Percentiles rank a stretch among this genome's conserved stretches.
Conservation (phyloP, 2,329 filamentous ascomycete genomes). For the Hypoxylon sp. region DNA sequence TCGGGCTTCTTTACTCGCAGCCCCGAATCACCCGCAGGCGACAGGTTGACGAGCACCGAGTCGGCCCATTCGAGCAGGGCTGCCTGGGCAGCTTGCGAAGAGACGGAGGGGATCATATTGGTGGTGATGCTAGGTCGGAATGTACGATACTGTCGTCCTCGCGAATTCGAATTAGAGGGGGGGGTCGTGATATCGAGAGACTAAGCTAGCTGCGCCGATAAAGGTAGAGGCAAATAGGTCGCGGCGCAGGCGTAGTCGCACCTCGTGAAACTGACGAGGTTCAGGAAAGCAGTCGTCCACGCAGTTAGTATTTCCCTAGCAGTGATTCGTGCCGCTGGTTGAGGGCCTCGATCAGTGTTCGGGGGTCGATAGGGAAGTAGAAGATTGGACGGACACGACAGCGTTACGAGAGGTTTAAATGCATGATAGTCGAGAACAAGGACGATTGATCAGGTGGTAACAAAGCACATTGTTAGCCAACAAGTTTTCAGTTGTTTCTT, state of each 20-base stretch:
- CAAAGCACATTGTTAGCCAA: constrained; percentile 36
- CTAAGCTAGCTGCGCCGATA: constrained; percentile 17
- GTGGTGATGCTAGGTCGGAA: constrained; percentile 17
- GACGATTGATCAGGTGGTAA: constrained; percentile 34
- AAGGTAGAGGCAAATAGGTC: constrained; percentile 5
- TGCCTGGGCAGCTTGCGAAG: constrained; percentile 31
- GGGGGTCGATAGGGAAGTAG: constrained; percentile 18
- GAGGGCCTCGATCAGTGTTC: not conserved
- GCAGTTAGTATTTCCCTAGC: constrained; percentile 6
- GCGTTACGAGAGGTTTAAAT: constrained; percentile 29
- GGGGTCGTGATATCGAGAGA: constrained; percentile 2
- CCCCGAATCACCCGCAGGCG: constrained; percentile 48
- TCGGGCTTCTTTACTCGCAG: constrained; percentile 58
- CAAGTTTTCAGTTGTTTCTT: constrained; percentile 13
- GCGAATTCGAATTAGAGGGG: constrained; percentile 24
- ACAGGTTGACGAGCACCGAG: constrained; percentile 40
- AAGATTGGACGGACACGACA: constrained; percentile 18
- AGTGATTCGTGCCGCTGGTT: constrained; percentile 8
- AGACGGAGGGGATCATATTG: constrained; percentile 41
- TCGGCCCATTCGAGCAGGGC: constrained; percentile 44
- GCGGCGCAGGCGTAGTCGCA: not conserved
- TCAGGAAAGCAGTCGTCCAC: constrained; percentile 4
- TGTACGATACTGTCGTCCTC: not conserved
- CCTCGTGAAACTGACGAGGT: not conserved
- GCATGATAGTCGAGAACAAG: constrained; percentile 37